A percentile compares a stretch with the other conserved stretches of the same genome.
Conservation (phyloP, 306 rosid genomes). For the Oxytropis ochrocephala region DNA sequence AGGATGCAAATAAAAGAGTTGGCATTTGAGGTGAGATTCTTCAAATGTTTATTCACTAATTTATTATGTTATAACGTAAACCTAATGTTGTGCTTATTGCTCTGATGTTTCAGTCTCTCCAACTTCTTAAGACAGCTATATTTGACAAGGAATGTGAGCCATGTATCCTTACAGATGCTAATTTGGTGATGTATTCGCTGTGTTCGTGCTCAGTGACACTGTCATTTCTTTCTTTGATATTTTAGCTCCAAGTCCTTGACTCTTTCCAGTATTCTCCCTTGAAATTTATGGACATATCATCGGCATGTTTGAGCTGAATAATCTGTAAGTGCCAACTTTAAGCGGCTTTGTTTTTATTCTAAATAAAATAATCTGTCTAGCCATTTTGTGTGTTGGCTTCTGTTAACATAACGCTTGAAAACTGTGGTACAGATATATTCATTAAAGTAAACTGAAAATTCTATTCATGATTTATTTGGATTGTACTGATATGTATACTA, state of each 20-base stretch:
- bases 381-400: constrained; percentile 17
- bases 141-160: constrained; percentile 78
- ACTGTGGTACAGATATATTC: neutral
- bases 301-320: constrained; percentile 96
- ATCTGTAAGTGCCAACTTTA: constrained; percentile 62
- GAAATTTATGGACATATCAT: constrained; percentile 87
- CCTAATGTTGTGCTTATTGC: constrained; percentile 19
- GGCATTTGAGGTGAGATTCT: constrained; percentile 64
- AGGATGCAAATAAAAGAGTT: constrained; percentile 75
- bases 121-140: constrained; percentile 74
- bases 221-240: constrained; percentile 1
- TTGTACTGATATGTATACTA: neutral
- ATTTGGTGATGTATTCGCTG: constrained; percentile 20
- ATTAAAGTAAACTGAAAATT: constrained; percentile 6
- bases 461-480: neutral
- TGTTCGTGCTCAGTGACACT: neutral
- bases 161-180: constrained; percentile 61
- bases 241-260: constrained; percentile 47
- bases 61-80: neutral
- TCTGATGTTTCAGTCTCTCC: constrained; percentile 74
- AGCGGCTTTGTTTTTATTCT: neutral
- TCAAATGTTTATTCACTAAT: constrained; percentile 12
- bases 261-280: constrained; percentile 73
- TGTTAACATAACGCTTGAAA: constrained; percentile 1
- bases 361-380: neutral